These are phyloP conservation scores for Gypsophila paniculata DNA, from an alignment of 179 eudicot genomes.

Conservation along the genomic window DNA sequence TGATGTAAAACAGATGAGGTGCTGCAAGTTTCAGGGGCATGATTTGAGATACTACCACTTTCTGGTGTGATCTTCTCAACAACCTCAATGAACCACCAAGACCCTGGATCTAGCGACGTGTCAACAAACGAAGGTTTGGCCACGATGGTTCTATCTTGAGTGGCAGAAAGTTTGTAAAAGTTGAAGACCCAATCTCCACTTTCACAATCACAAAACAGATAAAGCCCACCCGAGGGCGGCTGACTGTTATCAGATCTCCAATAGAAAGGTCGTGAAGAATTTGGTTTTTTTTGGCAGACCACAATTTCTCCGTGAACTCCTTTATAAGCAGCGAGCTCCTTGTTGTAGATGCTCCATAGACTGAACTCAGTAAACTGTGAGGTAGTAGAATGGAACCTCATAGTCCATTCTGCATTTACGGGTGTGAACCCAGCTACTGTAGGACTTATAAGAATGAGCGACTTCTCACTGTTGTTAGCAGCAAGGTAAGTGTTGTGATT, in stretches of 20 bases:
- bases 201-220: constrained; percentile 11
- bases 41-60: background rate
- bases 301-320: background rate
- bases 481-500: background rate
- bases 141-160: background rate
- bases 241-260: constrained; percentile 4
- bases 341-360: background rate
- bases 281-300: background rate
- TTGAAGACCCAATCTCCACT: background rate
- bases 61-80: background rate
- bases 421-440: background rate
- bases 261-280: constrained; percentile 1
- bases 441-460: background rate
- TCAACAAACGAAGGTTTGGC: background rate
- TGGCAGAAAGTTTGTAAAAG: constrained; percentile 8
- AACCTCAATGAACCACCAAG: constrained; percentile 3
- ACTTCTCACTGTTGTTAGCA: background rate
- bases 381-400: background rate
- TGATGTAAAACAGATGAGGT: background rate
- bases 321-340: constrained; percentile 1
- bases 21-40: background rate
- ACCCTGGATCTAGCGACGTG: constrained; percentile 1
- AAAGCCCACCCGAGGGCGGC: background rate
- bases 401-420: background rate
- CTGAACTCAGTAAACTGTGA: constrained; percentile 2